These are phyloP conservation scores for Sphaerulina vaccinii DNA, from an alignment of 2,329 filamentous ascomycete species.

Conservation along the genomic window DNA sequence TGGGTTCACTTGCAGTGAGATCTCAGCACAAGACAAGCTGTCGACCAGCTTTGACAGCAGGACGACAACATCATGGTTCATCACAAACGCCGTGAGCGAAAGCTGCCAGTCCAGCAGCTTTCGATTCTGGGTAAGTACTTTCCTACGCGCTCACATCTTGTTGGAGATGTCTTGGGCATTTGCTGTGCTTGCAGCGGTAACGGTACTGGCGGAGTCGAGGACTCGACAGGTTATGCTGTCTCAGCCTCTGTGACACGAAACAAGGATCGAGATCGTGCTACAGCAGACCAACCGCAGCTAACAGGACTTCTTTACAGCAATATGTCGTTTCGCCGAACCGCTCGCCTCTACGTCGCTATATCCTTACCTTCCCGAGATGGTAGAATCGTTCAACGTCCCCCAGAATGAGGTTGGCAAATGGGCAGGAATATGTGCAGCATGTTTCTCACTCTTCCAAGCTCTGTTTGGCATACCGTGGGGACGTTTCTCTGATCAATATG, in stretches of 20 bases:
- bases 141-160: neutral
- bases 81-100: constrained; percentile 39
- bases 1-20: neutral
- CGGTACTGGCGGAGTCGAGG: too few species aligned
- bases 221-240: too few species aligned
- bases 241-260: too few species aligned
- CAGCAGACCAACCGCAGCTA: constrained; percentile 10
- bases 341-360: constrained; percentile 91
- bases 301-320: constrained; percentile 56
- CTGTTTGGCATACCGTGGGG: constrained; percentile 88
- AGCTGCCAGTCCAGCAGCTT: constrained; percentile 74
- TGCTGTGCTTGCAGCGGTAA: too few species aligned
- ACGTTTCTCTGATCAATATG: constrained; percentile 71
- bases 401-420: constrained; percentile 75
- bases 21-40: neutral
- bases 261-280: neutral
- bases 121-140: constrained; percentile 64
- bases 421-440: constrained; percentile 81
- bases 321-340: constrained; percentile 88
- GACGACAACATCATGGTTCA: constrained; percentile 18
- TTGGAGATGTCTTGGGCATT: too few species aligned
- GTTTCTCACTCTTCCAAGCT: constrained; percentile 80
- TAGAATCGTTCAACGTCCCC: constrained; percentile 71
- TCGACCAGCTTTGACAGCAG: neutral
- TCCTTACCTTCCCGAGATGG: constrained; percentile 90